Evolutionary conservation across 73 alveolate genomes (phyloP).

Genomic region (Halteria grandinella): DNA sequence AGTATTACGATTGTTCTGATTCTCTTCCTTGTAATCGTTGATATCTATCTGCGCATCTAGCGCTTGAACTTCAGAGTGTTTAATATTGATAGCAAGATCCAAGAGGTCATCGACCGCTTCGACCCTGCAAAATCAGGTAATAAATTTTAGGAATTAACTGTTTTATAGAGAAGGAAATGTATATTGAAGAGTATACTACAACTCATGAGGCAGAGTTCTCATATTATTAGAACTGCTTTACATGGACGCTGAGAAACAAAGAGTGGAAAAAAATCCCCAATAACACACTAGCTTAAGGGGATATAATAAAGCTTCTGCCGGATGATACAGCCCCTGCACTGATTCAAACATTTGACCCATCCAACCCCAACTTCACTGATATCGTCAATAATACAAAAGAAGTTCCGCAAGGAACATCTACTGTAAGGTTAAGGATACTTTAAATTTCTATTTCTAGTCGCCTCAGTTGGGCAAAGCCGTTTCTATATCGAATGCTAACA

Average conservation of each 20-base stretch:
- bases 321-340: constrained; percentile 58
- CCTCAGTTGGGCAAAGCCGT: too few relatives aligned
- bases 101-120: constrained; percentile 30
- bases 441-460: too few relatives aligned
- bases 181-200: not conserved
- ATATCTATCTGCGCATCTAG: constrained; percentile 19
- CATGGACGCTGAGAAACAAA: constrained; percentile 32
- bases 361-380: not conserved
- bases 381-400: not conserved
- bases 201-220: constrained; percentile 41
- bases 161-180: not conserved
- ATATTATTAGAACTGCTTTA: constrained; percentile 55
- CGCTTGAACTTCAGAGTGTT: constrained; percentile 32
- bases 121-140: too few relatives aligned
- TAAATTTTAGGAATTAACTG: not conserved
- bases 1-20: not conserved
- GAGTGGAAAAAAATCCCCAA: constrained; percentile 45
- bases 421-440: too few relatives aligned
- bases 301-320: constrained; percentile 48
- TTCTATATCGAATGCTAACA: not conserved
- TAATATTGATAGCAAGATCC: constrained; percentile 35
- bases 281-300: constrained; percentile 51
- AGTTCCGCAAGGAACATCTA: not conserved
- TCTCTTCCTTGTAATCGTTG: constrained; percentile 15
- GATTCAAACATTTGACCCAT: not conserved